These are phyloP conservation scores for Plasmodium vinckei DNA, from an alignment of 169 alveolate genomes.

Conservation along the genomic window DNA sequence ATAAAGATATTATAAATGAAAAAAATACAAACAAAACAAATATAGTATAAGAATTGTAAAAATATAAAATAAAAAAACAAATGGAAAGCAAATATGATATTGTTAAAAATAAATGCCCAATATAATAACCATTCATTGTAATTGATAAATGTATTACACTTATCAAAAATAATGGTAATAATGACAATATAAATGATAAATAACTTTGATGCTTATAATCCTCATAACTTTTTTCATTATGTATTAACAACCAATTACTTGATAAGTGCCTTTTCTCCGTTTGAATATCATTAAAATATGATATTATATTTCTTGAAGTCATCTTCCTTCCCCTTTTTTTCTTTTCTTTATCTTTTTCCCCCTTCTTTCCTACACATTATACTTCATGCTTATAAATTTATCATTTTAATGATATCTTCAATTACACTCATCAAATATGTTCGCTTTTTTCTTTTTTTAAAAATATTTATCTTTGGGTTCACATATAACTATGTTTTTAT, in stretches of 20 bases:
- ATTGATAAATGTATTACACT: conserved; percentile 37
- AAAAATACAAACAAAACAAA: conserved; percentile 55
- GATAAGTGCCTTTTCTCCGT: conserved; percentile 26
- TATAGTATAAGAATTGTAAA: conserved; percentile 47
- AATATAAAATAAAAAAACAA: conserved; percentile 59
- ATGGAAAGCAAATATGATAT: conserved; percentile 66
- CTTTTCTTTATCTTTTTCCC: neutral
- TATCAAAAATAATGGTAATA: conserved; percentile 39
- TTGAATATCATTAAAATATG: conserved; percentile 18
- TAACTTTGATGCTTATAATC: conserved; percentile 18
- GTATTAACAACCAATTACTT: conserved; percentile 27
- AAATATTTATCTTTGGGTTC: neutral
- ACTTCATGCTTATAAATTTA: neutral
- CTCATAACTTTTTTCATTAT: conserved; percentile 32
- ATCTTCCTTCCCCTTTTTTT: conserved; percentile 36
- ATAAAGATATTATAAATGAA: conserved; percentile 58
- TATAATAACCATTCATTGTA: conserved; percentile 43
- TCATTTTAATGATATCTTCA: neutral
- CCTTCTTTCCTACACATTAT: conserved; percentile 14
- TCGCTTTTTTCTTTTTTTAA: neutral
- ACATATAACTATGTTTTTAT: too few species aligned
- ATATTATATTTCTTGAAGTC: conserved; percentile 33
- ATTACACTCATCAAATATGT: neutral
- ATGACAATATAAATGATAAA: conserved; percentile 36
- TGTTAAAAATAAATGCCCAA: conserved; percentile 59